Base-by-base conservation (phyloP, 164 flowering plant species). In the Vitis cinerea region DNA sequence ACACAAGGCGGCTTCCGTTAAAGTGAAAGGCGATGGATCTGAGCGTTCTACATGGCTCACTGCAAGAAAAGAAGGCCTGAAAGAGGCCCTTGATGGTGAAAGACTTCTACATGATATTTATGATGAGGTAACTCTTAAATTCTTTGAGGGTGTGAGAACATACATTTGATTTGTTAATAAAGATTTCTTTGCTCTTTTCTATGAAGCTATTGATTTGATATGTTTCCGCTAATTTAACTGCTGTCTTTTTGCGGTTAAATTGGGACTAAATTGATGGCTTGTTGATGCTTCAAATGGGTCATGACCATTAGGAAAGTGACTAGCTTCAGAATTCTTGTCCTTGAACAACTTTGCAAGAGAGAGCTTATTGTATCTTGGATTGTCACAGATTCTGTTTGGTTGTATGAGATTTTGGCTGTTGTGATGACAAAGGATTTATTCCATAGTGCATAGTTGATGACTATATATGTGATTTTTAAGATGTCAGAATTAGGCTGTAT, bases 1-100 rank as follows among this genome's bases (percentile, higher is more conserved):
- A 16, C 81, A 82, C 77, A 89, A 78, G 81, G 88, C 83, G 58
- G 91, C 73, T 78, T 82, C 90, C 70, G 95, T 85, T 61, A 87
- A 72, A 74, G 75, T 44, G 1, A 67, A 48, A 59, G 67, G 57
- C 10, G 65, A 66, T 16, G 10, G 48, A 17, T 9, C 65, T 64
- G 69, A 76, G 10, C 23, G 37, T 71, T 53, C 71, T 30, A 88
- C 98, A 10, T 88, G 87, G 90, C 84, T 93, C 37, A 93, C 91
- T 69, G 98, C 91, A 11, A 85, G 72, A 76, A 81, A 82, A 77
- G 89, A 86, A 63, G 89, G 90, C 57, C 58, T 71, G 3, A 49
- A 27, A 14, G 86, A 77, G 72, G 65, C 72, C 74, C 86, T 89
- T 71, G 92, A 85, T 76, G 98, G 98, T 49, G 71, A 81, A 56